These are phyloP conservation scores for Trichoderma lentiforme DNA, from an alignment of 2,329 filamentous ascomycete genomes.

Conservation along the genomic window DNA sequence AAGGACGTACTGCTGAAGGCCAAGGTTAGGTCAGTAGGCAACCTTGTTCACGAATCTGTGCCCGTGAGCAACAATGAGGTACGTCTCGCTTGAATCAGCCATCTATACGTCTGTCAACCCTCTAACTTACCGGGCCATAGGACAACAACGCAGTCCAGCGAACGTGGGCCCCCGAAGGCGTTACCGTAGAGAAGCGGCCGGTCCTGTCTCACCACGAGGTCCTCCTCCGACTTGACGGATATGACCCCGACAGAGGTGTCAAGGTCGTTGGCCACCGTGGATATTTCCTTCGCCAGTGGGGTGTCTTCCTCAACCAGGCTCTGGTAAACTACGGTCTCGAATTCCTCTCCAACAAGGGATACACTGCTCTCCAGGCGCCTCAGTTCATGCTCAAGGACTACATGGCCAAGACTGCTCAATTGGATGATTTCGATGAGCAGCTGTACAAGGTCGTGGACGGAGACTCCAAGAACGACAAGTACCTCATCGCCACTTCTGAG, in stretches of 20 bases:
- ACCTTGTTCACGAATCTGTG: constrained; percentile 76
- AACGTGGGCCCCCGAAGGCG: constrained; percentile 76
- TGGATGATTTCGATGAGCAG: constrained; percentile 96
- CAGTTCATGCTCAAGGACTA: constrained; percentile 93
- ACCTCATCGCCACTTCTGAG: constrained; percentile 76
- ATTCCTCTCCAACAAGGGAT: constrained; percentile 78
- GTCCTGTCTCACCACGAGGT: constrained; percentile 93
- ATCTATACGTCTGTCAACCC: neutral
- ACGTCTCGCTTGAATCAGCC: constrained; percentile 17
- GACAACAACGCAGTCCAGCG: constrained; percentile 77
- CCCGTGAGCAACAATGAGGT: constrained; percentile 79
- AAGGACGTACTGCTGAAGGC: constrained; percentile 72
- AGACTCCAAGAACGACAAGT: constrained; percentile 84
- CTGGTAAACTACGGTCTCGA: constrained; percentile 93
- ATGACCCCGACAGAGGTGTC: constrained; percentile 86
- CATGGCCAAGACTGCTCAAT: constrained; percentile 97
- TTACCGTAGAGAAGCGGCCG: constrained; percentile 69
- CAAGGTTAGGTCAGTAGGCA: constrained; percentile 76
- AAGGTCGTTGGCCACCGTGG: constrained; percentile 94
- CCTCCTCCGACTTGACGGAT: constrained; percentile 80
- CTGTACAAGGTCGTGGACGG: constrained; percentile 94
- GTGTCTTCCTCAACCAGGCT: constrained; percentile 87
- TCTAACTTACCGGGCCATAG: constrained; percentile 29
- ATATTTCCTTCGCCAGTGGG: constrained; percentile 88
- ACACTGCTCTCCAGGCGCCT: constrained; percentile 79